Evolutionary conservation across 2,329 filamentous ascomycete species (phyloP).

Genomic region (Paecilomyces sp.): DNA sequence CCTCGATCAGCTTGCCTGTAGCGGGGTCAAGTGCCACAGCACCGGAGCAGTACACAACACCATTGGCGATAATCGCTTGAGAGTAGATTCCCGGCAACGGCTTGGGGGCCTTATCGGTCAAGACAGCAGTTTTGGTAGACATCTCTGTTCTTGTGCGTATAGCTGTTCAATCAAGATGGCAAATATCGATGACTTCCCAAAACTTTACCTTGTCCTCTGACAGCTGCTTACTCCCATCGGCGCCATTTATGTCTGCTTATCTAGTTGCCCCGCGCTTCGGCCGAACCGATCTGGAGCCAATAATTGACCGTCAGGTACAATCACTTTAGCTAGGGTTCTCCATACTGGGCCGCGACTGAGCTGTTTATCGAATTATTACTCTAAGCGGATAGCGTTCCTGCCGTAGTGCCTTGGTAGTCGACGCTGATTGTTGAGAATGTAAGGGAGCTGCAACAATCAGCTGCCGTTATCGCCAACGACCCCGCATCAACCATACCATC

Average conservation of each 20-base stretch:
- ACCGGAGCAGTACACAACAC: slow-evolving; percentile 66
- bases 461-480: neutral
- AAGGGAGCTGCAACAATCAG: neutral
- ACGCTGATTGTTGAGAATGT: neutral
- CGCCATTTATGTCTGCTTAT: neutral
- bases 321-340: neutral
- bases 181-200: neutral
- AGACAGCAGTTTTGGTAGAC: slow-evolving; percentile 33
- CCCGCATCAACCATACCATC: neutral
- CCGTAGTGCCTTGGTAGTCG: neutral
- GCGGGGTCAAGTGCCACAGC: slow-evolving; percentile 51
- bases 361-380: neutral
- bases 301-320: neutral
- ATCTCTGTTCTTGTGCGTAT: slow-evolving; percentile 11
- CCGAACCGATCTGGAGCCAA: neutral
- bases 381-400: neutral
- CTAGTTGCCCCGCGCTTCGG: neutral
- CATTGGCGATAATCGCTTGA: slow-evolving; percentile 56
- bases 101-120: slow-evolving; percentile 43
- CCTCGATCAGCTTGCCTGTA: slow-evolving; percentile 50
- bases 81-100: slow-evolving; percentile 50
- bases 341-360: neutral
- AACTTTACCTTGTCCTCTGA: neutral
- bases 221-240: neutral
- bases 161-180: neutral